A percentile compares a stretch with the other conserved stretches of the same genome.
phyloP scores from a whole-genome alignment of 1,139 yeast species.

The Entelexis sorbosivorans region DNA sequence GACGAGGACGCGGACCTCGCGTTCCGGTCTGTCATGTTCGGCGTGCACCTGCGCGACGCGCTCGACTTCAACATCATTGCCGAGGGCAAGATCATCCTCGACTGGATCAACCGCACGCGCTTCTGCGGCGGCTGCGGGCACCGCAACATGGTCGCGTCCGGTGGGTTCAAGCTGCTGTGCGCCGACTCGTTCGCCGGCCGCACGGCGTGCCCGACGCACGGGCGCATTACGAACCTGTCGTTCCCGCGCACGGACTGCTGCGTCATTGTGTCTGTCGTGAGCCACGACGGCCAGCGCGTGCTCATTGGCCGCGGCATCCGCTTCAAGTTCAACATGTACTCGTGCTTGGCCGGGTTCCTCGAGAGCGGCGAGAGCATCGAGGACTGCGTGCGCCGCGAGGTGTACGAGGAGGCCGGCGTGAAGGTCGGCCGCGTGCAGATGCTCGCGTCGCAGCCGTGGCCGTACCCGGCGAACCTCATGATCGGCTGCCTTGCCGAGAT shows the following conservation, averaged over 20 bases:
- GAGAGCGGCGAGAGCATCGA: conserved; percentile 92
- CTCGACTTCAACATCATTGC: conserved; percentile 54
- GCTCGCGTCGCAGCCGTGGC: conserved; percentile 85
- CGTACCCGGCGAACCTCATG: conserved; percentile 88
- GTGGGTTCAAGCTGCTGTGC: conserved; percentile 72
- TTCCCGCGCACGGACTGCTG: conserved; percentile 92
- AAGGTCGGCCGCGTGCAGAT: conserved; percentile 48
- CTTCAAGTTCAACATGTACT: conserved; percentile 43
- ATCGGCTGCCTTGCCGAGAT: conserved; percentile 71
- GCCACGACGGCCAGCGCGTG: conserved; percentile 48
- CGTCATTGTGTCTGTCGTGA: conserved; percentile 67
- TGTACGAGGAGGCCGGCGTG: conserved; percentile 94
- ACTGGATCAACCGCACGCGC: conserved; percentile 66
- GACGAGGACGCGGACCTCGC: conserved; percentile 15
- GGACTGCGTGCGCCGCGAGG: conserved; percentile 76
- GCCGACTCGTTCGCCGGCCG: conserved; percentile 26
- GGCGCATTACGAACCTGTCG: conserved; percentile 42
- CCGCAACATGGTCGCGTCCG: conserved; percentile 57
- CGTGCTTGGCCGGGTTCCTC: conserved; percentile 89
- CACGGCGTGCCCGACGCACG: conserved; percentile 32
- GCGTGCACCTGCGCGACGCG: conserved; percentile 22
- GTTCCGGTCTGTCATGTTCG: conserved; percentile 26
- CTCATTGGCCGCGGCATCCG: conserved; percentile 63
- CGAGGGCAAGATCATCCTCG: conserved; percentile 74
- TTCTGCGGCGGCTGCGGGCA: conserved; percentile 88